A percentile compares a stretch with the other conserved stretches of the same genome.
Conservation (phyloP, 2,329 filamentous ascomycete genomes). For the Fusarium sp. region DNA sequence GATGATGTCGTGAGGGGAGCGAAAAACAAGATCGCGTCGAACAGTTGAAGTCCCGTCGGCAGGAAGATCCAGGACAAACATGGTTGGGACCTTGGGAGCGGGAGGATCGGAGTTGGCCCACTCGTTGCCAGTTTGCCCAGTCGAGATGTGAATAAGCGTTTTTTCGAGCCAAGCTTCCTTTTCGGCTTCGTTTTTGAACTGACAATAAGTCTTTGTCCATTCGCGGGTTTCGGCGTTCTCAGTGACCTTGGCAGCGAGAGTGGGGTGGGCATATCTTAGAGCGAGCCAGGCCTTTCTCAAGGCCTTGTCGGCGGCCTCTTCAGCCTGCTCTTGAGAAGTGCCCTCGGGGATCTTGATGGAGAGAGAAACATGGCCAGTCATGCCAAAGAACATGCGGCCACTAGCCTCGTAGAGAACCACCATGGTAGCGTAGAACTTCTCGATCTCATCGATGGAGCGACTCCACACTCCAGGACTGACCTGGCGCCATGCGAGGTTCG, state of each 20-base stretch:
- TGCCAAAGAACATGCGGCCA: constrained; percentile 55
- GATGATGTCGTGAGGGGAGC: constrained; percentile 54
- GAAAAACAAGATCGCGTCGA: constrained; percentile 50
- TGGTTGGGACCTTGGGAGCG: constrained; percentile 46
- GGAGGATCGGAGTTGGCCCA: constrained; percentile 49
- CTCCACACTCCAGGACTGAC: constrained; percentile 46
- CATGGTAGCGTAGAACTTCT: constrained; percentile 55
- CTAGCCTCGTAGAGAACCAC: constrained; percentile 50
- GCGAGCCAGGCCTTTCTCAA: constrained; percentile 50
- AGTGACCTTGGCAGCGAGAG: constrained; percentile 46
- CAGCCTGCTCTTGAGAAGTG: neutral
- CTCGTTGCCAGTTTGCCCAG: constrained; percentile 42
- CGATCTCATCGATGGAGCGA: constrained; percentile 55
- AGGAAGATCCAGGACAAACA: constrained; percentile 47
- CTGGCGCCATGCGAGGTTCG: constrained; percentile 40
- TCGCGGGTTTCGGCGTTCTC: constrained; percentile 30
- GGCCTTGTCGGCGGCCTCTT: constrained; percentile 42
- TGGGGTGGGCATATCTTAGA: constrained; percentile 50
- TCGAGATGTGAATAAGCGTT: constrained; percentile 46
- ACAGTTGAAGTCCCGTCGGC: rapidly evolving
- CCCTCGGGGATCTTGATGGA: constrained; percentile 5
- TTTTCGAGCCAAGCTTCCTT: constrained; percentile 44
- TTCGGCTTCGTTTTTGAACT: neutral
- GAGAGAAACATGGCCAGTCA: constrained; percentile 54
- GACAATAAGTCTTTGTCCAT: constrained; percentile 45